Evolutionary conservation across 2,329 filamentous ascomycete genomes (phyloP).

Genomic region (Aschersonia sp.): DNA sequence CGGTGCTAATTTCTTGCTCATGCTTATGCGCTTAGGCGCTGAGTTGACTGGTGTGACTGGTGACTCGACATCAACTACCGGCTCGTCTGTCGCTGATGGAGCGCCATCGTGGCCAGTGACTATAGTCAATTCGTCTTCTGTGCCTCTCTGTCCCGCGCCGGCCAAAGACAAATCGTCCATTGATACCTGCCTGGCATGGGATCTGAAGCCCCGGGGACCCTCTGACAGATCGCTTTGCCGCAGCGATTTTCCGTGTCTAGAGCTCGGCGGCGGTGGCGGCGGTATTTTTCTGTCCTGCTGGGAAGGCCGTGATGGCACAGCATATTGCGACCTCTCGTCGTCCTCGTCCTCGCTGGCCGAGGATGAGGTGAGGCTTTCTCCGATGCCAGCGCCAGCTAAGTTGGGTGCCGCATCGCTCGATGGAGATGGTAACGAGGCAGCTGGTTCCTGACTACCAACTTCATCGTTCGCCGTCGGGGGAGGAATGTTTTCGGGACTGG

Average conservation of each 20-base stretch:
- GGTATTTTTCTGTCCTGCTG: constrained; percentile 44
- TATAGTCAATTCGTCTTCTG: background rate
- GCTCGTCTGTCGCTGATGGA: constrained; percentile 20
- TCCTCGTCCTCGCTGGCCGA: constrained; percentile 2
- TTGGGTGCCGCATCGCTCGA: background rate
- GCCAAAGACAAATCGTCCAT: background rate
- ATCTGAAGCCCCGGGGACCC: too few species aligned
- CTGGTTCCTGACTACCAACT: background rate
- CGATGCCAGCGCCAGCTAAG: background rate
- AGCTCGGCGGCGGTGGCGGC: constrained; percentile 53
- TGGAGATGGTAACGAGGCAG: background rate
- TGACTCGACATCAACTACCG: background rate
- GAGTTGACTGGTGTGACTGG: background rate
- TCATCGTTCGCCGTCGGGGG: background rate
- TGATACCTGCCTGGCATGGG: background rate
- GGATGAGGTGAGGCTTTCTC: background rate
- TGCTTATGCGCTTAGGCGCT: constrained; percentile 4
- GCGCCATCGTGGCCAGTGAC: constrained; percentile 17
- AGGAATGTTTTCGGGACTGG: constrained; percentile 15
- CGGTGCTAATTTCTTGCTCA: constrained; percentile 27
- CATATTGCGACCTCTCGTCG: background rate
- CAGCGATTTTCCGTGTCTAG: constrained; percentile 65
- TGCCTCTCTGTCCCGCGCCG: background rate
- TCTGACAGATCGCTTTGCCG: constrained; percentile 15
- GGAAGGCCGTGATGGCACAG: background rate